phyloP scores from a whole-genome alignment of 2,329 filamentous ascomycete genomes.

The Hymenoscyphus albidus region DNA sequence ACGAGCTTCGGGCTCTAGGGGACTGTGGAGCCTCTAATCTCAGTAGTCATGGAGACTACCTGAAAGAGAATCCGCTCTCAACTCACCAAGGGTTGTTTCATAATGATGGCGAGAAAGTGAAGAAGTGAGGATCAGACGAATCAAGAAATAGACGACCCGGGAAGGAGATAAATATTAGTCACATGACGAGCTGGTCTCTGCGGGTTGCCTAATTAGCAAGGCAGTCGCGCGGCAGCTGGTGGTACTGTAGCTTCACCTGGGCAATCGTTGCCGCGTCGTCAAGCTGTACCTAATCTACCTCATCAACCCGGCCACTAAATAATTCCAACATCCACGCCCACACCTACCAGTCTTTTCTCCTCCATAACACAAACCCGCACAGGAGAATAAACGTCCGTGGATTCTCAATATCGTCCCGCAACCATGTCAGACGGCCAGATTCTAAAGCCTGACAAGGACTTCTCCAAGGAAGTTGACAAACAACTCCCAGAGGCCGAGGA shows the following conservation, averaged over 20 bases:
- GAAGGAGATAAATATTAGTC: too few species aligned
- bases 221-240: neutral
- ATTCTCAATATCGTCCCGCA: neutral
- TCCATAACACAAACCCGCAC: neutral
- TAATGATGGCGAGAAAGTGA: too few species aligned
- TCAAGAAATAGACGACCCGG: too few species aligned
- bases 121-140: too few species aligned
- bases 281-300: neutral
- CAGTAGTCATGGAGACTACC: too few species aligned
- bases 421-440: slow-evolving; percentile 36
- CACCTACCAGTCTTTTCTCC: neutral
- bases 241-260: neutral
- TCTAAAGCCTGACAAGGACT: slow-evolving; percentile 85
- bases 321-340: neutral
- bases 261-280: neutral
- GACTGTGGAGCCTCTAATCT: too few species aligned
- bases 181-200: too few species aligned
- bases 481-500: slow-evolving; percentile 86
- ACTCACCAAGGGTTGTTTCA: too few species aligned
- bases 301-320: neutral
- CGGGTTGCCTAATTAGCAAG: too few species aligned
- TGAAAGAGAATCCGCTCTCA: too few species aligned
- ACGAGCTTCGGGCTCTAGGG: too few species aligned
- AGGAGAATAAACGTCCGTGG: neutral
- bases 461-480: slow-evolving; percentile 91